Evolutionary conservation across 768 basidiomycete genomes (phyloP).

Genomic region (Crassisporium funariophilum): DNA sequence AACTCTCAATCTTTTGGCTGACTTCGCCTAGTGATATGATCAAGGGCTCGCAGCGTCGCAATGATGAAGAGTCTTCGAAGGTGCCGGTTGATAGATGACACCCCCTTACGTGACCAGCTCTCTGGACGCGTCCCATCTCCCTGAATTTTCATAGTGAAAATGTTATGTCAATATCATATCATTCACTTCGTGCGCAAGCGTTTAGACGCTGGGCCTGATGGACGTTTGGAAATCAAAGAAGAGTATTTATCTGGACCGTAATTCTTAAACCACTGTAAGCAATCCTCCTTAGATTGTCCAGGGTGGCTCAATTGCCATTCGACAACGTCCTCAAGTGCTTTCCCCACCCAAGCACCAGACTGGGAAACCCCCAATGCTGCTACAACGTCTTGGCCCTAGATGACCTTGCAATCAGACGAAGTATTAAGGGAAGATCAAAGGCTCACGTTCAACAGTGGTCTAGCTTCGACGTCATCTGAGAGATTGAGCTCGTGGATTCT

Average conservation of each 20-base stretch:
- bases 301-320: slow-evolving; percentile 90
- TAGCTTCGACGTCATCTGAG: slow-evolving; percentile 61
- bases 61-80: slow-evolving; percentile 34
- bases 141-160: neutral
- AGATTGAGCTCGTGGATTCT: slow-evolving; percentile 66
- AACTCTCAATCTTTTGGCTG: slow-evolving; percentile 4
- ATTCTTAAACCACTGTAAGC: slow-evolving; percentile 66
- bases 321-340: slow-evolving; percentile 64
- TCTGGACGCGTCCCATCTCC: too few relatives aligned
- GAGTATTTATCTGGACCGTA: slow-evolving; percentile 48
- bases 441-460: slow-evolving; percentile 79
- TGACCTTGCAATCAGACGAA: neutral
- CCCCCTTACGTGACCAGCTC: too few relatives aligned
- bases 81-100: too few relatives aligned
- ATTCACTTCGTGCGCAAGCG: slow-evolving; percentile 37
- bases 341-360: slow-evolving; percentile 72
- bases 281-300: slow-evolving; percentile 61
- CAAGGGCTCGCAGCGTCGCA: slow-evolving; percentile 68
- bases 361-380: slow-evolving; percentile 50
- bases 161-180: neutral
- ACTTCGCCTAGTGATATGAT: slow-evolving; percentile 68
- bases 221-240: slow-evolving; percentile 22
- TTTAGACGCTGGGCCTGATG: slow-evolving; percentile 38
- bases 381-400: slow-evolving; percentile 73
- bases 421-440: neutral